These are phyloP conservation scores for Candida pseudoviswanathii DNA, from an alignment of 1,139 yeast species.

Conservation along the genomic window DNA sequence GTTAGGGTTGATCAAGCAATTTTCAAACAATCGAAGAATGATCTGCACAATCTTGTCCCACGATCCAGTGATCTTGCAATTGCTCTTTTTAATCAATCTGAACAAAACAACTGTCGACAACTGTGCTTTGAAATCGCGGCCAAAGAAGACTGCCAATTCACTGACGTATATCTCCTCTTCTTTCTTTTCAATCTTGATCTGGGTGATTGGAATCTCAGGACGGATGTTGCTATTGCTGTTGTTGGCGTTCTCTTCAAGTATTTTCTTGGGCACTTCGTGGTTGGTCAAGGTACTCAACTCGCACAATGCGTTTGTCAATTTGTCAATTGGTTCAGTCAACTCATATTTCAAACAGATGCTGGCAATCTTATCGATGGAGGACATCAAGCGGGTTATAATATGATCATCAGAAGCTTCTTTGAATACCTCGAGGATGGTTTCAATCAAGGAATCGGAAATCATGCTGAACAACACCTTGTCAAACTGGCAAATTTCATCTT, in stretches of 20 bases:
- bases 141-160: slow-evolving; percentile 80
- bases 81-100: slow-evolving; percentile 67
- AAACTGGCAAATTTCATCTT: slow-evolving; percentile 43
- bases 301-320: slow-evolving; percentile 62
- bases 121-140: slow-evolving; percentile 90
- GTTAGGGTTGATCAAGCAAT: slow-evolving; percentile 71
- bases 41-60: slow-evolving; percentile 68
- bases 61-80: slow-evolving; percentile 47
- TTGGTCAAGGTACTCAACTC: slow-evolving; percentile 60
- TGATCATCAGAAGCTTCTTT: slow-evolving; percentile 90
- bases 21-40: slow-evolving; percentile 67
- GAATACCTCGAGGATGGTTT: slow-evolving; percentile 74
- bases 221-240: slow-evolving; percentile 38
- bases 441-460: slow-evolving; percentile 61
- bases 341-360: slow-evolving; percentile 69
- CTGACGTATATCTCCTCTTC: slow-evolving; percentile 71
- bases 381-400: slow-evolving; percentile 80
- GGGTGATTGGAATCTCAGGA: slow-evolving; percentile 52
- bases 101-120: slow-evolving; percentile 84
- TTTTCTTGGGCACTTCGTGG: not conserved
- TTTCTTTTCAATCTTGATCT: slow-evolving; percentile 50
- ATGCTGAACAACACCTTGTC: slow-evolving; percentile 72
- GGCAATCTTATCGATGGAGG: slow-evolving; percentile 85
- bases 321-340: slow-evolving; percentile 60
- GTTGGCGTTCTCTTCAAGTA: slow-evolving; percentile 18